Conservation (phyloP, 805 yeast genomes). For the Saturnispora silvae region DNA sequence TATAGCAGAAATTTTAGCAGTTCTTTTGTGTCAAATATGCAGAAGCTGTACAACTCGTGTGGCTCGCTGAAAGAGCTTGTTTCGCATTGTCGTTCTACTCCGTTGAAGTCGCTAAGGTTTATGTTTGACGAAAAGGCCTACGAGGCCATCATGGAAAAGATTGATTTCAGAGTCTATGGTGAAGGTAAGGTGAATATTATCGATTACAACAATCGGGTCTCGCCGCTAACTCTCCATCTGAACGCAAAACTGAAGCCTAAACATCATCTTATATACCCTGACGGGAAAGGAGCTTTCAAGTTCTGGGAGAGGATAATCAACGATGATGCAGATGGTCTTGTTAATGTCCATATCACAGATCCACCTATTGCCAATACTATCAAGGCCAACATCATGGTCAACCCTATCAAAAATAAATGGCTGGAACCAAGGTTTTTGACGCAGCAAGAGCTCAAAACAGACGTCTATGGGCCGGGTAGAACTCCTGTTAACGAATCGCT, state of each 20-base stretch:
- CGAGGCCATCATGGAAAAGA: constrained; percentile 34
- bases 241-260: constrained; percentile 50
- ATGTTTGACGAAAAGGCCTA: constrained; percentile 13
- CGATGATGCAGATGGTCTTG: constrained; percentile 10
- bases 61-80: constrained; percentile 7
- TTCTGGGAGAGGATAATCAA: constrained; percentile 18
- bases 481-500: constrained; percentile 21
- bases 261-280: constrained; percentile 45
- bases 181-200: constrained; percentile 35
- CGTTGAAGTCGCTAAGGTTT: constrained; percentile 9
- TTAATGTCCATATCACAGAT: constrained; percentile 12
- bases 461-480: constrained; percentile 3
- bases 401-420: constrained; percentile 32
- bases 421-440: constrained; percentile 27
- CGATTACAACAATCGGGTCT: constrained; percentile 51
- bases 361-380: constrained; percentile 11
- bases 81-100: not conserved
- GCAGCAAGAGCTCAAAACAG: not conserved
- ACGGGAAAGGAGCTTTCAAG: constrained; percentile 12
- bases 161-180: constrained; percentile 24
- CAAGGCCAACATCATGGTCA: constrained; percentile 15
- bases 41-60: constrained; percentile 9
- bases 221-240: constrained; percentile 53
- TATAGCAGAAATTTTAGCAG: not conserved
- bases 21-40: constrained; percentile 9